Evolutionary conservation across 495 filamentous ascomycete species (phyloP), one percentile per base, ranked within the genome.

Genomic region (Pseudoneurospora amorphoporcata): DNA sequence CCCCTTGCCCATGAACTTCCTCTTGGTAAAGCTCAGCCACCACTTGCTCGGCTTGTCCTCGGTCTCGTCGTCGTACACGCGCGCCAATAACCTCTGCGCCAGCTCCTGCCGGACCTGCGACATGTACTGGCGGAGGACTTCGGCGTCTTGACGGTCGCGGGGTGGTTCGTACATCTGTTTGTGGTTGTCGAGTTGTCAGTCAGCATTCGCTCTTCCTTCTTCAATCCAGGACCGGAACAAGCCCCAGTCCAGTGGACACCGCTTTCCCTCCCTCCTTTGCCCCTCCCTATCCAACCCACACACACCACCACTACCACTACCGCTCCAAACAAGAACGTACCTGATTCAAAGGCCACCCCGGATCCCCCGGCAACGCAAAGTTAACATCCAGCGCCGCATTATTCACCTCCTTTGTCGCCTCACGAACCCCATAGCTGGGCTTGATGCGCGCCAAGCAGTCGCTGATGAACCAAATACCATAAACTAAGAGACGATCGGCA

Each of bases 1-100:
- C 76, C 88, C 89, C 87, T 97, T 98, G 78, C 94, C 94, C 96
- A 99, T 98, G 82, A 99, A 99, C 87, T 97, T 97, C 81, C 95
- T 90, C 88, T 98, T 99, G 68, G 92, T 91, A 81, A 97, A 99
- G 85, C 95, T 98, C 75, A 99, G 84, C 95, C 95, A 99, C 92
- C 94, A 98, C 89, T 99, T 99, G 77, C 93, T 96, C 77, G 95
- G 95, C 82, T 85, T 87, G 10, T 87, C 89, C 70, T 87, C 86
- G n/a, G 82, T 87, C 72, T 90, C 93, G 78, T 94, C 95, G 70
- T 90, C 90, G 83, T 97, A 99, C 79, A 99, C 88, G 77, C 93
- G 89, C 17, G 89, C 89, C 76, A 97, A 83, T 81, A 99, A 83
- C 79, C 95, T 87, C 72, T 86, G 79, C 19, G 94, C 94, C 72